Evolutionary conservation across 306 rosid species (phyloP).

Genomic region (Rubus idaeus): DNA sequence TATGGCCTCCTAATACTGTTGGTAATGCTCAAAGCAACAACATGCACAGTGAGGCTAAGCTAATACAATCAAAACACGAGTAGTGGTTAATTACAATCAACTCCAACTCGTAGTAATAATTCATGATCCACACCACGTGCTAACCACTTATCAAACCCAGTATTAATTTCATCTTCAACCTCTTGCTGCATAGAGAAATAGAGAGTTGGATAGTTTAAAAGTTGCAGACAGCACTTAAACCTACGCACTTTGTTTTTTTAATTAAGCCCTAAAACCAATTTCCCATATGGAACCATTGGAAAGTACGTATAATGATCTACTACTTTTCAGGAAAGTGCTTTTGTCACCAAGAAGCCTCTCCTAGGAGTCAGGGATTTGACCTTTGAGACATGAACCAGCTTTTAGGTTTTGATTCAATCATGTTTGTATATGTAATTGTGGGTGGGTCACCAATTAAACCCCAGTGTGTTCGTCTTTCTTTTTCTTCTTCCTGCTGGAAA

Average conservation of each 20-base stretch:
- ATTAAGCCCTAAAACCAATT: background rate
- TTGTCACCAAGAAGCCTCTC: slow-evolving; percentile 27
- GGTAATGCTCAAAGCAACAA: background rate
- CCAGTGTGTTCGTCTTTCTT: slow-evolving; percentile 1
- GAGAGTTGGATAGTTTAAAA: background rate
- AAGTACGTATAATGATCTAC: slow-evolving; percentile 15
- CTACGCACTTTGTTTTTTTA: background rate
- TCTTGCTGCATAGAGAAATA: background rate
- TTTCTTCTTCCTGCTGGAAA: slow-evolving; percentile 5
- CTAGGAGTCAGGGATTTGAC: slow-evolving; percentile 11
- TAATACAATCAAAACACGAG: background rate
- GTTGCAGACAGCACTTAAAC: background rate
- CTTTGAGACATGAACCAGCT: slow-evolving; percentile 19
- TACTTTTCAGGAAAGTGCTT: slow-evolving; percentile 19
- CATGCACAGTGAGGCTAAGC: too few relatives aligned
- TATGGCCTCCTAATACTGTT: background rate
- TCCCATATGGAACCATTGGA: background rate
- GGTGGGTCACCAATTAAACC: slow-evolving; percentile 7
- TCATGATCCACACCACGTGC: slow-evolving; percentile 20
- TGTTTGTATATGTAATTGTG: background rate
- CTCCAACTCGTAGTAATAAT: background rate
- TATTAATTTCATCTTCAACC: background rate
- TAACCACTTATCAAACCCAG: slow-evolving; percentile 8
- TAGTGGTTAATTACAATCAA: background rate
- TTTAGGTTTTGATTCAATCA: slow-evolving; percentile 7